Percentiles rank a stretch among this genome's conserved stretches.
phyloP scores from a whole-genome alignment of 495 filamentous ascomycete species.

The Lichina pygmaea region DNA sequence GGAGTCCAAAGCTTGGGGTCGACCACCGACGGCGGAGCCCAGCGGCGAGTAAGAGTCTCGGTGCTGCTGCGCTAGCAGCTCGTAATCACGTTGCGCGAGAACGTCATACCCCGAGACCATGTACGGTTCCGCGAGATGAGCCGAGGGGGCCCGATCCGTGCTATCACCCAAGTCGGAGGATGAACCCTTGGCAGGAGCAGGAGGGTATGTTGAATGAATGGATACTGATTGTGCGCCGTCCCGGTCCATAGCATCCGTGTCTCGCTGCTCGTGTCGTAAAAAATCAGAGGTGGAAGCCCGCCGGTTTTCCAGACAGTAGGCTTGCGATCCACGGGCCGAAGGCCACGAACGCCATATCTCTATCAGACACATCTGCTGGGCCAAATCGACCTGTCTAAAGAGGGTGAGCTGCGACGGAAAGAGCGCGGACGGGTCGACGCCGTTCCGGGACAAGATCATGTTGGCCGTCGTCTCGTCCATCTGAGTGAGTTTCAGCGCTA shows the following conservation, averaged over 20 bases:
- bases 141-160: neutral
- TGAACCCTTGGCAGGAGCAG: too few species aligned
- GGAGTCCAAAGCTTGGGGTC: neutral
- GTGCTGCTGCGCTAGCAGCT: constrained; percentile 14
- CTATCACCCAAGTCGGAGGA: neutral
- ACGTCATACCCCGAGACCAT: constrained; percentile 41
- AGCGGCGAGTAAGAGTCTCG: constrained; percentile 10
- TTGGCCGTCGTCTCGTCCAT: constrained; percentile 18
- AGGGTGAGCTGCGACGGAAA: constrained; percentile 30
- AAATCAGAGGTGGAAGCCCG: neutral
- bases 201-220: too few species aligned
- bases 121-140: constrained; percentile 31
- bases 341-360: constrained; percentile 39
- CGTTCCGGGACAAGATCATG: constrained; percentile 19
- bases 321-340: constrained; percentile 18
- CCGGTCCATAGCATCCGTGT: constrained; percentile 19
- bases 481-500: constrained; percentile 3
- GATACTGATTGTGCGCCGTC: neutral
- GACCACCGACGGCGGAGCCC: constrained; percentile 9
- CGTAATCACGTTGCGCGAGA: constrained; percentile 13
- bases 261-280: constrained; percentile 8
- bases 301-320: neutral
- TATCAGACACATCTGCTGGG: constrained; percentile 30
- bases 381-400: constrained; percentile 28
- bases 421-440: constrained; percentile 25